phyloP scores from a whole-genome alignment of 2,329 filamentous ascomycete species.

The Teratosphaeria destructans region DNA sequence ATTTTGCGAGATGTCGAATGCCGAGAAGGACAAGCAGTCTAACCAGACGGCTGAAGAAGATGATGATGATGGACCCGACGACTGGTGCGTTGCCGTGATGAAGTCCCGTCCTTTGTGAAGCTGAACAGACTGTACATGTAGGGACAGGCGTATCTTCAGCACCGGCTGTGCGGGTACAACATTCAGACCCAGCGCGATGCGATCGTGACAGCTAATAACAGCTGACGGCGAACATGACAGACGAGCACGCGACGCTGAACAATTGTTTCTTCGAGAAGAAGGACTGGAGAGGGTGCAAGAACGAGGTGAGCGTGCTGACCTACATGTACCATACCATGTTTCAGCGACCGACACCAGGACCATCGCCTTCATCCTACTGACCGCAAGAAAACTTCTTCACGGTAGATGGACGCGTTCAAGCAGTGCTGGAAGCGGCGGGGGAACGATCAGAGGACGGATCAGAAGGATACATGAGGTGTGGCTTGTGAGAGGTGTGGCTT shows the following conservation, averaged over 20 bases:
- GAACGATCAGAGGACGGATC: slow-evolving; percentile 72
- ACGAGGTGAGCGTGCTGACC: slow-evolving; percentile 57
- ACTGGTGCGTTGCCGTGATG: slow-evolving; percentile 57
- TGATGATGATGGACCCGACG: slow-evolving; percentile 69
- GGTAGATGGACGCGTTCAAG: slow-evolving; percentile 78
- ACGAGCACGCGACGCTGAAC: slow-evolving; percentile 80
- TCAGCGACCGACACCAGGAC: neutral
- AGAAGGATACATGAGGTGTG: slow-evolving; percentile 50
- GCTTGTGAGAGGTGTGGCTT: no score
- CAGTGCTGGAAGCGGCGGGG: slow-evolving; percentile 85
- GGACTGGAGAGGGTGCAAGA: slow-evolving; percentile 82
- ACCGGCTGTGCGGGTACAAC: slow-evolving; percentile 76
- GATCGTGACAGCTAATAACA: neutral
- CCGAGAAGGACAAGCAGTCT: neutral
- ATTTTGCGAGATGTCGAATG: neutral
- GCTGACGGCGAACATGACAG: slow-evolving; percentile 35
- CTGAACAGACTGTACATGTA: slow-evolving; percentile 28
- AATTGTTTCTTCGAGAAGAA: slow-evolving; percentile 95
- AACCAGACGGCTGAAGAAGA: slow-evolving; percentile 42
- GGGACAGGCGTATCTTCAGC: slow-evolving; percentile 96
- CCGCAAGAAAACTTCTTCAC: neutral
- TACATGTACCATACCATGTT: neutral
- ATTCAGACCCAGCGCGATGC: neutral
- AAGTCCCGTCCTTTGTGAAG: neutral
- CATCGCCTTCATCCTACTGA: neutral